Evolutionary conservation across 176 grass and related monocot species (phyloP).

Genomic region (Carex pumila): DNA sequence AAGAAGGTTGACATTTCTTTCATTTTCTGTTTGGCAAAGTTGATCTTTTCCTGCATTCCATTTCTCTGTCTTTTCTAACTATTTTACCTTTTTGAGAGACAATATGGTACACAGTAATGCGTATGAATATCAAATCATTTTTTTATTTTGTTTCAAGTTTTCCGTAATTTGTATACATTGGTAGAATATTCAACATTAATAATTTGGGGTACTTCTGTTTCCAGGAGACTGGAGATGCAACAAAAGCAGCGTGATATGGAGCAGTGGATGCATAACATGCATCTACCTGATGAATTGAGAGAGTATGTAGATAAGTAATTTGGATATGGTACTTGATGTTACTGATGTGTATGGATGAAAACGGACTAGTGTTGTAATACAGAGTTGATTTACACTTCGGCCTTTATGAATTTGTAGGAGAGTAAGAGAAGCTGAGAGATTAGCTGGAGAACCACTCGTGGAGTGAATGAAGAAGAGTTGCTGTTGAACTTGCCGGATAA

Average conservation of each 20-base stretch:
- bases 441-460: conserved; percentile 92
- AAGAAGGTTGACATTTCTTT: conserved; percentile 46
- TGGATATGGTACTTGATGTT: neutral
- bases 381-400: neutral
- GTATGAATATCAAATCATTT: neutral
- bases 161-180: neutral
- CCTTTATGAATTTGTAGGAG: conserved; percentile 41
- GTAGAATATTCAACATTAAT: neutral
- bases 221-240: conserved; percentile 93
- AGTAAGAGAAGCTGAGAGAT: conserved; percentile 79
- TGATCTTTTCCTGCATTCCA: too few relatives aligned
- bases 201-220: conserved; percentile 1
- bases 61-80: too few relatives aligned
- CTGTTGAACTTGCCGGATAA: conserved; percentile 88
- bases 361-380: neutral
- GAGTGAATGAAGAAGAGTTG: conserved; percentile 86
- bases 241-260: conserved; percentile 89
- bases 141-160: neutral
- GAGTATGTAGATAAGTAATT: conserved; percentile 40
- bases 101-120: neutral
- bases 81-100: too few relatives aligned
- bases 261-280: conserved; percentile 87
- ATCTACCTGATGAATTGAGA: conserved; percentile 75
- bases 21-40: neutral
- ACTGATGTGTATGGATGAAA: neutral